Base-by-base conservation (phyloP, 1,139 yeast species). In the Yamadazyma conglobata region DNA sequence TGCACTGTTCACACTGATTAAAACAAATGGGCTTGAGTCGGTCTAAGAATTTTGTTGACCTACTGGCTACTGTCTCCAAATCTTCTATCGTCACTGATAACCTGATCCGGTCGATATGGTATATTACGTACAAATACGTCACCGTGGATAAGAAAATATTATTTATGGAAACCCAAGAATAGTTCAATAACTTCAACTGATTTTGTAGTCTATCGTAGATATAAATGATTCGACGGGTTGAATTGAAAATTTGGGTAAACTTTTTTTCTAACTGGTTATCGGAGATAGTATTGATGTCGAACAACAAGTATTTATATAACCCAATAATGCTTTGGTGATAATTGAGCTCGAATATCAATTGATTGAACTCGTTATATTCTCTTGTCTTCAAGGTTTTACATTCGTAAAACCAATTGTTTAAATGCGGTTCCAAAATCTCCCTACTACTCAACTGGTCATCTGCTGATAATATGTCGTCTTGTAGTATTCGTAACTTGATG, bases 131-230 rank as follows among this genome's bases (percentile, higher is more conserved):
- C 22, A 87, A 61, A 45, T 77, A 85, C 3, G 93, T 80, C 15
- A 88, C 81, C 1, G 93, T 93, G 0, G 94, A 87, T 79, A 82
- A 79, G 50, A 84, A 85, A 31, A 85, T 59, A 52, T 86, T 86
- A 53, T 86, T 95, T 2, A 86, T 91, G 0, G 93, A 91, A 1
- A 88, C 89, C 96, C 96, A 87, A 0, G 95, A 84, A 55, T 84
- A 87, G 52, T 86, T 86, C 12, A 39, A 23, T 12, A 34, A 21
- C 17, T 31, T 30, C n/a, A 37, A 8, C 6, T 34, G 22, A 10
- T 23, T 30, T 14, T 38, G 38, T 7, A 41, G 26, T 5, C 22
- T 22, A 20, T 30, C 6, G 21, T 41, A 40, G 22, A 14, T 27
- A 6, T 24, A 14, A 6, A 41, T 32, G n/a, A 38, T 27, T 21